Evolutionary conservation across 2,329 filamentous ascomycete genomes (phyloP).

Genomic region (Rosellinia necatrix): DNA sequence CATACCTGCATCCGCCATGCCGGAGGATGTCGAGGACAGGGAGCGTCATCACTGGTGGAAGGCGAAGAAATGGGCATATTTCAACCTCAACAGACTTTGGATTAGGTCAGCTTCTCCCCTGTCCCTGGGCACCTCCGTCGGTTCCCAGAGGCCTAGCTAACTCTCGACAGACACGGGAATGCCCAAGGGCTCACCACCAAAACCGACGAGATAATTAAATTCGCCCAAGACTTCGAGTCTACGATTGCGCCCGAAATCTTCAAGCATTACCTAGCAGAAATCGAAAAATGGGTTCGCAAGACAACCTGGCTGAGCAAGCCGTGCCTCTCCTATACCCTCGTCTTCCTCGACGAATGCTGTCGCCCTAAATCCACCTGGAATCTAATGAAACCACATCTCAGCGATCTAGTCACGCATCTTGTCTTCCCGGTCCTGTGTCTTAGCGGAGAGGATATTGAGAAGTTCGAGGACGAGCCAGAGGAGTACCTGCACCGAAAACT

Average conservation of each 20-base stretch:
- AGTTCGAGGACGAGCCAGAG: slow-evolving; percentile 91
- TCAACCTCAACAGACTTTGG: slow-evolving; percentile 93
- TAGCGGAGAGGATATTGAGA: slow-evolving; percentile 86
- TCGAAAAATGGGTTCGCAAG: slow-evolving; percentile 97
- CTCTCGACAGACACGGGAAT: slow-evolving; percentile 77
- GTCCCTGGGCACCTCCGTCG: not conserved
- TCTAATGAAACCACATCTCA: slow-evolving; percentile 89
- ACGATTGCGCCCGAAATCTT: slow-evolving; percentile 96
- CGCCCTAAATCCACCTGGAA: slow-evolving; percentile 98
- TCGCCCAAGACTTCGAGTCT: slow-evolving; percentile 87
- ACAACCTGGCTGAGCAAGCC: slow-evolving; percentile 93
- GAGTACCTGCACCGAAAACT: slow-evolving; percentile 97
- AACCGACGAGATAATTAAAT: slow-evolving; percentile 75
- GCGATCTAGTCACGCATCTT: slow-evolving; percentile 90
- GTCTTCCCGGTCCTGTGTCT: slow-evolving; percentile 95
- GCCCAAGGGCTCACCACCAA: slow-evolving; percentile 76
- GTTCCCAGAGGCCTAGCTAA: slow-evolving; percentile 34
- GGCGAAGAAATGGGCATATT: slow-evolving; percentile 99
- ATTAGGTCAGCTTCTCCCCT: slow-evolving; percentile 67
- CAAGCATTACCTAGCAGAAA: slow-evolving; percentile 90
- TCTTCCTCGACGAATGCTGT: slow-evolving; percentile 96
- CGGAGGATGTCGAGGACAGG: slow-evolving; percentile 79
- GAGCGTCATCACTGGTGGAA: slow-evolving; percentile 99
- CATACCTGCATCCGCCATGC: slow-evolving; percentile 77
- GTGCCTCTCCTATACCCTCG: slow-evolving; percentile 88